Conservation (phyloP, 192 early-diverging fungal species). For the Pilobolus umbonatus region DNA sequence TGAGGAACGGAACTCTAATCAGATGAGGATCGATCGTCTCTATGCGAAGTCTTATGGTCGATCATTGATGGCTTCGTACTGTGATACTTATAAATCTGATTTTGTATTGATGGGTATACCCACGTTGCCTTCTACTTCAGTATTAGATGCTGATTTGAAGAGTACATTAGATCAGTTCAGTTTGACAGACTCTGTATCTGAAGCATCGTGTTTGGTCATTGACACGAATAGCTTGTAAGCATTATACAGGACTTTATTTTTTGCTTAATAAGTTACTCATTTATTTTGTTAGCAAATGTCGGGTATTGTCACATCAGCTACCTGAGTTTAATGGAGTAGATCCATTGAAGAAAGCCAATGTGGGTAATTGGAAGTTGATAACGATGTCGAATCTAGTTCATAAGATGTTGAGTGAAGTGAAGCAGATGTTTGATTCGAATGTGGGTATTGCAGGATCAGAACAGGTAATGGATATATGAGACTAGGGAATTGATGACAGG, state of each 20-base stretch:
- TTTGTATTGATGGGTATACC: slow-evolving; percentile 56
- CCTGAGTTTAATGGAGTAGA: slow-evolving; percentile 9
- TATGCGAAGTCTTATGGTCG: slow-evolving; percentile 55
- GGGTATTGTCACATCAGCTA: slow-evolving; percentile 18
- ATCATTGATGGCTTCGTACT: slow-evolving; percentile 52
- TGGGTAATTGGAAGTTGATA: slow-evolving; percentile 20
- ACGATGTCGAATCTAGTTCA: slow-evolving; percentile 24
- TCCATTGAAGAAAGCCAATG: slow-evolving; percentile 4
- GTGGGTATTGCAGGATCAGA: slow-evolving; percentile 27
- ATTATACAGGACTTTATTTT: background rate
- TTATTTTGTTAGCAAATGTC: slow-evolving; percentile 14
- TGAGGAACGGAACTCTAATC: slow-evolving; percentile 18
- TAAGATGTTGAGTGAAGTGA: slow-evolving; percentile 22
- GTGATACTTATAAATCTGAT: slow-evolving; percentile 48
- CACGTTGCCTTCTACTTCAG: slow-evolving; percentile 12
- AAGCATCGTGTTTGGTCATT: slow-evolving; percentile 38
- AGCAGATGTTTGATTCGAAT: slow-evolving; percentile 18
- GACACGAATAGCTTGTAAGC: slow-evolving; percentile 42
- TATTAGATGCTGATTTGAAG: slow-evolving; percentile 37
- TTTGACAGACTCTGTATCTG: slow-evolving; percentile 22
- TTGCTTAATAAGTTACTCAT: background rate
- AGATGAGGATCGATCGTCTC: slow-evolving; percentile 36
- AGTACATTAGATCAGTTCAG: slow-evolving; percentile 36
- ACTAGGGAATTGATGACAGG: background rate
- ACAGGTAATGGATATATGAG: slow-evolving; percentile 26